Evolutionary conservation across 192 early-diverging fungal genomes (phyloP), one percentile per base, ranked within the genome.

Genomic region (Glomus cerebriforme): DNA sequence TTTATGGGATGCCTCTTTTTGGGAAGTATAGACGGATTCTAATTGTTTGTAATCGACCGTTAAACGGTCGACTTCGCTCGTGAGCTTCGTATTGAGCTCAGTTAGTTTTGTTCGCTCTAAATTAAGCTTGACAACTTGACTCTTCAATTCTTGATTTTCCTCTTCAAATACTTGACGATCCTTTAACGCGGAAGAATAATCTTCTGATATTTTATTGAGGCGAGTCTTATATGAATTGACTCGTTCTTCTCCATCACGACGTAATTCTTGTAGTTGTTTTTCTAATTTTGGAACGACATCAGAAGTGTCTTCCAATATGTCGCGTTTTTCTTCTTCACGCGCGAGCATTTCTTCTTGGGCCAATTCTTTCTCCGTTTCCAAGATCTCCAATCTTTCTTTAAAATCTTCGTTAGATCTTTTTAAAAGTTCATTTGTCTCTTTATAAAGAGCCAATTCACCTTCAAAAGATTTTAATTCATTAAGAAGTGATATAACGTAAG

Each of bases 111-210:
- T 22, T 32, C 45, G 17, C 34, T 37, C 26, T 32, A 54, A 54
- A 27, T 10, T 73, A 58, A 73, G 49, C n/a, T 29, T 26, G 29
- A 24, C 19, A 3, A 73, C 32, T 58, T 73, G 47, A 19, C 24
- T 24, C 24, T 26, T 39, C 10, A 24, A 39, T 1, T 35, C 35
- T 17, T 49, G 24, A 22, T 47, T 72, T 49, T 72, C 34, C 8
- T 72, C 69, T 24, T 72, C 69, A 29, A 17, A 72, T 17, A 47
- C 24, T 27, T 72, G 19, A 26, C 37, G 69, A 37, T 45, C n/a
- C 13, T 39, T 72, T 54, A 54, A 6, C 6, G 19, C 19, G 6
- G 49, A 54, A 54, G 49, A 22, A n/a, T 19, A 54, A 54, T 54
- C 49, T 22, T 22, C 49, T 6, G 49, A 17, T 22, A 54, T 19